Percentiles rank a stretch among this genome's conserved stretches.
These are phyloP conservation scores for Ceratorhiza oryzae-sativae DNA, from an alignment of 1,284 basidiomycete genomes.

Conservation along the genomic window DNA sequence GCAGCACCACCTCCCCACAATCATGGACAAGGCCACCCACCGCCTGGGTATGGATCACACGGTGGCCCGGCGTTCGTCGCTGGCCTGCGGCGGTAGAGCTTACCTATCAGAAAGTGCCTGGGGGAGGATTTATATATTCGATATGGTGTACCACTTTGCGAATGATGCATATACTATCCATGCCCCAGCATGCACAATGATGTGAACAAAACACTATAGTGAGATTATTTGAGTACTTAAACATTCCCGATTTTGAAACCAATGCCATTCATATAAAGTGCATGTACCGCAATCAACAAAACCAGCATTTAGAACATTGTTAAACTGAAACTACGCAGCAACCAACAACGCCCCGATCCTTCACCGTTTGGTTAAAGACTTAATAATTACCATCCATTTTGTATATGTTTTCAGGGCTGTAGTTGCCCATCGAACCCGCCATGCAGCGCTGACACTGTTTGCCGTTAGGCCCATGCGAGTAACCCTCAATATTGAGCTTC, in stretches of 20 bases:
- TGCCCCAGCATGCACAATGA: neutral
- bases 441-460: neutral
- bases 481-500: neutral
- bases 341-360: too few species aligned
- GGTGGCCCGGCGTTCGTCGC: constrained; percentile 31
- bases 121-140: neutral
- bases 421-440: neutral
- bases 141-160: neutral
- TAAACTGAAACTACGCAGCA: too few species aligned
- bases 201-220: too few species aligned
- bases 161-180: neutral
- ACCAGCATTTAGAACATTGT: too few species aligned
- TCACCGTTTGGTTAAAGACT: too few species aligned
- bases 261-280: too few species aligned
- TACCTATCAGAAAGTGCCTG: too few species aligned
- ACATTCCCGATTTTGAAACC: too few species aligned
- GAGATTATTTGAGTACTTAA: too few species aligned
- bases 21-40: neutral
- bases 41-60: constrained; percentile 8
- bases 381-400: neutral
- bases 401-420: neutral
- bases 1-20: neutral
- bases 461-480: neutral
- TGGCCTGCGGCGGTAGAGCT: constrained; percentile 2
- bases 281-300: too few species aligned